Base-by-base conservation (phyloP, 2,329 filamentous ascomycete genomes). In the Cytospora paraplurivora region DNA sequence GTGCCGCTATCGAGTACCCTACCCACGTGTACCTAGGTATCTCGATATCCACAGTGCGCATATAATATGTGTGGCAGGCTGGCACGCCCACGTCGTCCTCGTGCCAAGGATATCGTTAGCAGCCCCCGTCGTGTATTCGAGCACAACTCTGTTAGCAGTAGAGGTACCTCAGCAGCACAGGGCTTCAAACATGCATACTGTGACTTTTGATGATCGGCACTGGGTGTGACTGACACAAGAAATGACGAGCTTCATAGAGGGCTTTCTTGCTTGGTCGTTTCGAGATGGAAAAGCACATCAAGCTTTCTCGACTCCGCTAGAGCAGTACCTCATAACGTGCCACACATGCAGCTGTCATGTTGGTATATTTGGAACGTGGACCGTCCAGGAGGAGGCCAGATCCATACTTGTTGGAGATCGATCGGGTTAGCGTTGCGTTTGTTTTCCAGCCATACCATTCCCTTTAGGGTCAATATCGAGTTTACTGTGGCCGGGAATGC, bases 281-380 rank as follows among this genome's bases (percentile, higher is more conserved):
- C 44, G 44, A 47, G 44, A 37, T 47, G 50, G 38, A 50, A 61
- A 7, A 55, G 51, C 51, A 61, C 59, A 51, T 61, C 59, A 61
- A 53, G 17, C 27, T 27, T 27, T 7, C 44, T 61, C 11, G 58
- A n/a, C 47, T 61, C 4, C 51, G 59, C 51, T 61, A 33, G 41
- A 21, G 44, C 19, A 19, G 44, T 21, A 47, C n/a, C 44, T 19
- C 8, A 11, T 19, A 52, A 33, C 38, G 59, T 61, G 59, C 51
- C 59, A 27, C 17, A 55, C 15, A 8, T 47, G n/a, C 44, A n/a
- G 44, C n/a, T 47, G 44, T 10, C 44, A 47, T 55, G 59, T 50
- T 61, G 59, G 51, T 61, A 61, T 61, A 55, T 32, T 61, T 61
- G 59, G 59, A 61, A 61, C 38, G 52, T 53, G 44, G 51, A 53